Conservation (phyloP, 2,329 filamentous ascomycete species). For the Seiridium cupressi region DNA sequence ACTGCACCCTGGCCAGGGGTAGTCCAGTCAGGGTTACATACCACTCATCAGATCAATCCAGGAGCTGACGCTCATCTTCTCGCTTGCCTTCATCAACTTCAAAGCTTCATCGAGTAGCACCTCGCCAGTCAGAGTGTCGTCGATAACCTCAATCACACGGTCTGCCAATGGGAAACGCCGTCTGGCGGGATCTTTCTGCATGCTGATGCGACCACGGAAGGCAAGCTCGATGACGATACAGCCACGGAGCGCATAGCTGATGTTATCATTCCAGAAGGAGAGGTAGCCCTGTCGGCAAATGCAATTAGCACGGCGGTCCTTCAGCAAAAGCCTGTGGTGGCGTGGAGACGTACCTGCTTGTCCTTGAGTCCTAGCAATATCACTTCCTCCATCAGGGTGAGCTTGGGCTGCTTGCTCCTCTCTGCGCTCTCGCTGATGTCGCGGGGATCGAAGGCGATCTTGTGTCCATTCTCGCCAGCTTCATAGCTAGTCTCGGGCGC, state of each 20-base stretch:
- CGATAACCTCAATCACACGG: conserved; percentile 92
- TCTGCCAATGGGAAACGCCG: conserved; percentile 91
- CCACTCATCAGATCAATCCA: conserved; percentile 99
- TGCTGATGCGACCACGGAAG: conserved; percentile 92
- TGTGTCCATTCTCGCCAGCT: conserved; percentile 92
- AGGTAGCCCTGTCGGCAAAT: conserved; percentile 73
- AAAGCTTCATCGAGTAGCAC: conserved; percentile 95
- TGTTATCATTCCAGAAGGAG: conserved; percentile 99
- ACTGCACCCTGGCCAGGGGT: conserved; percentile 2
- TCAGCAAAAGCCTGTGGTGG: background rate
- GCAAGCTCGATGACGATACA: conserved; percentile 98
- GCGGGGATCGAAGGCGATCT: conserved; percentile 95
- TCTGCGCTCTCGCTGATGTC: conserved; percentile 97
- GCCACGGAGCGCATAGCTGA: conserved; percentile 93
- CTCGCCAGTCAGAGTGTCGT: conserved; percentile 94
- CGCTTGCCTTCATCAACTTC: conserved; percentile 99
- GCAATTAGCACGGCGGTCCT: conserved; percentile 12
- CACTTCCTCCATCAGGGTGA: conserved; percentile 98
- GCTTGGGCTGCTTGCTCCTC: conserved; percentile 94
- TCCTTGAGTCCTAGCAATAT: conserved; percentile 94
- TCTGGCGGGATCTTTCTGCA: conserved; percentile 94
- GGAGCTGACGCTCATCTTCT: conserved; percentile 99
- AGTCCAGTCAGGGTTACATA: conserved; percentile 41
- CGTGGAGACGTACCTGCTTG: conserved; percentile 72
- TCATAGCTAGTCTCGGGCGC: conserved; percentile 81